Evolutionary conservation across 306 rosid genomes (phyloP).

Genomic region (Cyclanthera cordifolia): DNA sequence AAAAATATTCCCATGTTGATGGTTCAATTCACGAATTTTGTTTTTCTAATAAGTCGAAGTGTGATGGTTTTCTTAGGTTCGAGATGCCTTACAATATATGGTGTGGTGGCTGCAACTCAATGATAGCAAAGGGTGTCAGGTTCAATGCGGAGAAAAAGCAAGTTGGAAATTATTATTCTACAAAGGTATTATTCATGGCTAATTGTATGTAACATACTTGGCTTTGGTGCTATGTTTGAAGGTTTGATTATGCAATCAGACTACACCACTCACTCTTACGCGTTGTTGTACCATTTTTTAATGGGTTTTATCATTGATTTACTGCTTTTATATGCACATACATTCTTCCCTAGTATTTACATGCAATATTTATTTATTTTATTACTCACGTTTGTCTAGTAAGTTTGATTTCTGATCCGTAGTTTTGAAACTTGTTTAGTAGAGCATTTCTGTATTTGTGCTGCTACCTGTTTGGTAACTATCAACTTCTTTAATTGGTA

Average conservation of each 20-base stretch:
- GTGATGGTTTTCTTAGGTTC: constrained; percentile 37
- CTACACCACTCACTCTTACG: background rate
- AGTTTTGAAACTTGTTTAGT: background rate
- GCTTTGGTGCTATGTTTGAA: background rate
- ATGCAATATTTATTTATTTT: background rate
- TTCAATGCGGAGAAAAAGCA: constrained; percentile 95
- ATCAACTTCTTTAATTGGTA: background rate
- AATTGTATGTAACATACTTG: background rate
- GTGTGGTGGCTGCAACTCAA: constrained; percentile 97
- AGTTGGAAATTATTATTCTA: constrained; percentile 89
- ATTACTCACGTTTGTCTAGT: background rate
- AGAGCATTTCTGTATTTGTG: background rate
- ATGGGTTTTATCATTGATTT: background rate
- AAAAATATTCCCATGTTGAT: background rate
- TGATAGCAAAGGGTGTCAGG: constrained; percentile 96
- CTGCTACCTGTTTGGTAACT: background rate
- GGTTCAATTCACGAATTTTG: background rate
- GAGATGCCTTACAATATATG: constrained; percentile 93
- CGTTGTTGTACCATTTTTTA: background rate
- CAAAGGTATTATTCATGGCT: constrained; percentile 40
- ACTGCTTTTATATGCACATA: background rate
- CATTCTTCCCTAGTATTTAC: background rate
- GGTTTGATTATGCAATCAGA: background rate
- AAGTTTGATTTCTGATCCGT: background rate
- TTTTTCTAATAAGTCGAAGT: background rate